Evolutionary conservation across 2,329 filamentous ascomycete genomes (phyloP), one percentile per base, ranked within the genome.

Genomic region (Ceratocystis ficicola): DNA sequence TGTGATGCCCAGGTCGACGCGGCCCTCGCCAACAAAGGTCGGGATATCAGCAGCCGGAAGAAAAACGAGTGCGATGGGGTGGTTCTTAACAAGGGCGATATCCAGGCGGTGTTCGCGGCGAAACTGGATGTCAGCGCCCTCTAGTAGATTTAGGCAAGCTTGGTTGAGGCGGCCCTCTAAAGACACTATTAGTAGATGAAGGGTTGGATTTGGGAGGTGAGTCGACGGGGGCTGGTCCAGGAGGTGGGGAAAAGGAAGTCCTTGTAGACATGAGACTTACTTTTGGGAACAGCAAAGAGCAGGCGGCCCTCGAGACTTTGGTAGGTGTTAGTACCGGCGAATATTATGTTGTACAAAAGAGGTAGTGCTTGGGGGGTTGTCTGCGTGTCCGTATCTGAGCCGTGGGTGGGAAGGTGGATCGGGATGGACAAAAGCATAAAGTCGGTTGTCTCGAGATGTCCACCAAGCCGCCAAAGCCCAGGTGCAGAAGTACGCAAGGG

Each of bases 231-330:
- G 52, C 25, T 30, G 65, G 5, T 36, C 28, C 64, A 1, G 30
- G 30, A 48, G 44, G 15, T 10, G 32, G 17, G 28, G 20, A 12
- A 44, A 25, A 52, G 48, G 63, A 41, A 41, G 36, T 15, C 12
- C 36, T 8, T 15, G 4, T 32, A 52, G 50, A 15, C 17, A 12
- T 44, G 44, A 32, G 66, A 85, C 89, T 80, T 79, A 92, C 90
- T 99, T 80, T 99, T 99, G 68, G 94, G 94, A n/a, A 99, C 90
- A 69, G 94, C 94, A 74, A 99, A 96, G 69, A 97, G 84, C 66
- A 97, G 83, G 70, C 94, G 88, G 73, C 93, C 92, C 81, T 94
- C 90, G 74, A 96, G 83, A 79, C 91, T 95, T 32, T 25, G 12
- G 25, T 57, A 12, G n/a, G 10, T 30, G 52, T 57, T 57, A 57